phyloP scores from a whole-genome alignment of 2,329 filamentous ascomycete species.

The Fragosphaeria purpurea region DNA sequence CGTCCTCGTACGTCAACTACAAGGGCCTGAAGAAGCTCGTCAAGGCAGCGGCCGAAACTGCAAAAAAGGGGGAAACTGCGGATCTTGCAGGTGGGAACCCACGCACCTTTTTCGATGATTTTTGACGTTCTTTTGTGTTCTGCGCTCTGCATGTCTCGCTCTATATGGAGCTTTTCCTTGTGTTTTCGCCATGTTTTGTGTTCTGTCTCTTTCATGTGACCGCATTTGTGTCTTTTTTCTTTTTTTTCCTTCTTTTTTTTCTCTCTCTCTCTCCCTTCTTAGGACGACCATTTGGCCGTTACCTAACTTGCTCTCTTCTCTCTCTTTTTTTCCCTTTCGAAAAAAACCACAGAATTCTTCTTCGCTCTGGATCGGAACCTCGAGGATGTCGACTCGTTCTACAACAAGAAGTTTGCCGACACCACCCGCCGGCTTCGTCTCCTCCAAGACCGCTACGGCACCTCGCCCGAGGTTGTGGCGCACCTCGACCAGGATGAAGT shows the following conservation, averaged over 20 bases:
- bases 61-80: slow-evolving; percentile 59
- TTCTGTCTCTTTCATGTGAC: neutral
- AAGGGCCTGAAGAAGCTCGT: slow-evolving; percentile 92
- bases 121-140: slow-evolving; percentile 11
- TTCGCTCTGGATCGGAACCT: slow-evolving; percentile 93
- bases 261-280: slow-evolving; percentile 18
- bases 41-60: slow-evolving; percentile 61
- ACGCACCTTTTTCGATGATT: slow-evolving; percentile 14
- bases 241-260: neutral
- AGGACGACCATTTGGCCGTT: slow-evolving; percentile 16
- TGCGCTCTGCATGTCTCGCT: neutral
- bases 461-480: slow-evolving; percentile 56
- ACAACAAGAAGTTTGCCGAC: slow-evolving; percentile 90
- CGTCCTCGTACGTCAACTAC: slow-evolving; percentile 76
- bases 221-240: neutral
- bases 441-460: slow-evolving; percentile 79
- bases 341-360: slow-evolving; percentile 67
- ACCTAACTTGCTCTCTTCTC: slow-evolving; percentile 24
- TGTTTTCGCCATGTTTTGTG: neutral
- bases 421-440: slow-evolving; percentile 74
- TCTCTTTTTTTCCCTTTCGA: slow-evolving; percentile 3
- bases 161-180: neutral
- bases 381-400: slow-evolving; percentile 92
- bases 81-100: slow-evolving; percentile 77
- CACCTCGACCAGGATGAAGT: slow-evolving; percentile 78